These are phyloP conservation scores for Physcomitrellopsis africana DNA, from an alignment of 225 moss, liverwort and hornwort genomes.

Conservation along the genomic window DNA sequence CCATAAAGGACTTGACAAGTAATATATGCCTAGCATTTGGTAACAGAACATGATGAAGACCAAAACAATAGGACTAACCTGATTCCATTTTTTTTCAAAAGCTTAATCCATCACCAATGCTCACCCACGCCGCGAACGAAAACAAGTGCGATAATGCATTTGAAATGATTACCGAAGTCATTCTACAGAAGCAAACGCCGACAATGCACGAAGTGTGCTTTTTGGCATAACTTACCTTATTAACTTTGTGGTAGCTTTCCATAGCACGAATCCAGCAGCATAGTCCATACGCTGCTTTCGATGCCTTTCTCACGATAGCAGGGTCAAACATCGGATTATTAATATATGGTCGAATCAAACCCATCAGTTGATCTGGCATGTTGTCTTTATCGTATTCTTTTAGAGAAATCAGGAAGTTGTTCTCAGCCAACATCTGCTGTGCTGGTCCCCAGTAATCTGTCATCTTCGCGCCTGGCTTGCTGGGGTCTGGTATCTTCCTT, in stretches of 20 bases:
- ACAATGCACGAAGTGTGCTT: neutral
- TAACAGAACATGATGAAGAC: no score
- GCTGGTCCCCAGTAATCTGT: slow-evolving; percentile 91
- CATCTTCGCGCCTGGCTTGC: slow-evolving; percentile 79
- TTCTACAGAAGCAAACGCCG: neutral
- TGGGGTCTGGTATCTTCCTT: slow-evolving; percentile 74
- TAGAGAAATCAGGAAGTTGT: slow-evolving; percentile 62
- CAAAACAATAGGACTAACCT: no score
- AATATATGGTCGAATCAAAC: slow-evolving; percentile 64
- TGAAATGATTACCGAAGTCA: neutral
- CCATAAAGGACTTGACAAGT: neutral
- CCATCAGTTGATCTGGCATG: slow-evolving; percentile 63
- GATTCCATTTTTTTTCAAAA: no score
- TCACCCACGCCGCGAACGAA: no score
- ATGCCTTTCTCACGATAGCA: slow-evolving; percentile 69
- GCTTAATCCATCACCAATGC: no score
- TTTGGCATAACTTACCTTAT: slow-evolving; percentile 52
- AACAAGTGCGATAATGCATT: neutral
- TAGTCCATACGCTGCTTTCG: slow-evolving; percentile 87
- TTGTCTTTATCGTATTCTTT: slow-evolving; percentile 78
- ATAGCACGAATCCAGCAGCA: slow-evolving; percentile 91
- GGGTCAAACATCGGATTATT: slow-evolving; percentile 73
- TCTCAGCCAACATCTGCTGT: slow-evolving; percentile 77
- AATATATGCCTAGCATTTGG: no score
- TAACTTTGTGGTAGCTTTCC: slow-evolving; percentile 86